Base-by-base conservation (phyloP, 495 filamentous ascomycete genomes). In the Neurospora tetraspora region DNA sequence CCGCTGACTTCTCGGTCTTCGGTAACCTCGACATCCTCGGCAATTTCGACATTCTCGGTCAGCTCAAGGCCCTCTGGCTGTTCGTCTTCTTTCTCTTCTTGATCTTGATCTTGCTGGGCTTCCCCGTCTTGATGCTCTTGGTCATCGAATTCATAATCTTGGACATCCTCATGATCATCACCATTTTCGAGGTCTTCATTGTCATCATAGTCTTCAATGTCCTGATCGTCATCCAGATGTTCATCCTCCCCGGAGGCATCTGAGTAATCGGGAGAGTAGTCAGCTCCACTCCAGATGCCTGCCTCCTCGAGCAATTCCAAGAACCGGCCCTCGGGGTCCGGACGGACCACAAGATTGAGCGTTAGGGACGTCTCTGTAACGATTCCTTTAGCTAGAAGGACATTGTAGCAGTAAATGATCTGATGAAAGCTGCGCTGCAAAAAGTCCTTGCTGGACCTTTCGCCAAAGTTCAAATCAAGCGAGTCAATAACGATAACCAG, bases 381-480 rank as follows among this genome's bases (percentile, higher is more conserved):
- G 9, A 72, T 75, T n/a, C 76, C 73, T 59, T 77, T 75, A 36
- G 39, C 61, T 16, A 68, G 38, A 14, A 80, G 53, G 20, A 74
- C 43, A 23, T 65, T 61, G 47, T 73, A 75, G 40, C 76, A 76
- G 34, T 77, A 69, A 34, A 78, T 68, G 23, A 77, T 73, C 86
- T 86, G 85, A 92, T 92, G 77, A 23, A 81, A 76, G 69, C 36
- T 79, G 37, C 79, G 77, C 16, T 31, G 38, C 59, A 81, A 59
- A 37, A 81, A 81, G 65, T 71, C 74, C 37, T 74, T 70, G 43
- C 69, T 76, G 4, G 79, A 81, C 11, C 72, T 72, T 86, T 96
- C 92, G 73, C 86, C 88, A 79, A 93, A 83, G 74, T 91, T 86
- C 40, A 97, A 83, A 74, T 87, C 90, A 71, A 96, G 82, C 34